phyloP scores from a whole-genome alignment of 2,329 filamentous ascomycete genomes.

The Hypoxylon sp. region DNA sequence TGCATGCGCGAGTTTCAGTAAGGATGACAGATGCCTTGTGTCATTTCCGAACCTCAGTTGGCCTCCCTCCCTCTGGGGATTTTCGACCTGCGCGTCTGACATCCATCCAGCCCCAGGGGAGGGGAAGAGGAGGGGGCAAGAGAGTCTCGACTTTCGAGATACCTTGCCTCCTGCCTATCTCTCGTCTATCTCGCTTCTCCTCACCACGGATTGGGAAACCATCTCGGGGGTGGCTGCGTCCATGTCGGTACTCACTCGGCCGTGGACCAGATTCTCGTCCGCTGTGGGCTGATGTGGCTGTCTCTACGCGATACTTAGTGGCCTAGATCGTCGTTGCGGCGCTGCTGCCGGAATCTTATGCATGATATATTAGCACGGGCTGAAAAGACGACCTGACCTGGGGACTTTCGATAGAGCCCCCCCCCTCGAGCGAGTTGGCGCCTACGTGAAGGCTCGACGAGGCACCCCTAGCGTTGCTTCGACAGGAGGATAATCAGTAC shows the following conservation, averaged over 20 bases:
- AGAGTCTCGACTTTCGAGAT: constrained; percentile 1
- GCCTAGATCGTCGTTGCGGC: constrained; percentile 28
- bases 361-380: constrained; percentile 20
- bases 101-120: too few relatives aligned
- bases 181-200: constrained; percentile 5
- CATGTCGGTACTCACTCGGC: constrained; percentile 11
- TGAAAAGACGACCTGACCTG: constrained; percentile 7
- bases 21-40: constrained; percentile 30
- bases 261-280: constrained; percentile 20
- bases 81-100: constrained; percentile 14
- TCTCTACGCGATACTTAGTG: constrained; percentile 27
- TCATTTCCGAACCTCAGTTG: constrained; percentile 26
- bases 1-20: constrained; percentile 26
- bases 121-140: too few relatives aligned
- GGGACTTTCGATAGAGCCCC: constrained; percentile 1
- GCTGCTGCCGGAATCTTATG: constrained; percentile 18
- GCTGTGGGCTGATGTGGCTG: constrained; percentile 44
- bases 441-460: constrained; percentile 1
- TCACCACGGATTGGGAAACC: constrained; percentile 3
- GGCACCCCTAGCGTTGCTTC: constrained; percentile 19
- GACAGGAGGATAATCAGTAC: not conserved
- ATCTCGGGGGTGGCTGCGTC: constrained; percentile 15
- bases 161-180: too few relatives aligned
- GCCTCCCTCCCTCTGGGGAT: constrained; percentile 14
- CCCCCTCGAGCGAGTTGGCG: constrained; percentile 3